These are phyloP conservation scores for Butyriboletus pseudospeciosus DNA, from an alignment of 1,284 basidiomycete species.

Conservation along the genomic window DNA sequence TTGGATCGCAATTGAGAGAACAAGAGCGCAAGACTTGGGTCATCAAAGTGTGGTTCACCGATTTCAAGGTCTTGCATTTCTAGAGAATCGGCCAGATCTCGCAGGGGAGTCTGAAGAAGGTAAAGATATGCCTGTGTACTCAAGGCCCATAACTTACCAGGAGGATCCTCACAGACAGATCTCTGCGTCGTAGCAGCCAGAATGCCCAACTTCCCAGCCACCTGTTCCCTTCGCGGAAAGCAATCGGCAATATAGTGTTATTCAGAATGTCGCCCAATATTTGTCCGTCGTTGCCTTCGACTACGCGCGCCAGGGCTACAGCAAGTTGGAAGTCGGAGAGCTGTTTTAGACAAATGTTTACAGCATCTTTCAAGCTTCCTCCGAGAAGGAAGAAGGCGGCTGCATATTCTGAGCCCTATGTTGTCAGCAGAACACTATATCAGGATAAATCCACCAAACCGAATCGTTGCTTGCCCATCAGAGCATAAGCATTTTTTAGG, in stretches of 20 bases:
- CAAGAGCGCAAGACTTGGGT: constrained; percentile 83
- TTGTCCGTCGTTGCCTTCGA: constrained; percentile 81
- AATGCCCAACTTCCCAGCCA: constrained; percentile 99
- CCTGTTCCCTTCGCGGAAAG: constrained; percentile 82
- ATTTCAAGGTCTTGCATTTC: constrained; percentile 58
- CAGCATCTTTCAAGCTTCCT: constrained; percentile 83
- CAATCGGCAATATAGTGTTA: constrained; percentile 74
- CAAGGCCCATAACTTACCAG: constrained; percentile 48
- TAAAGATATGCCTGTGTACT: neutral
- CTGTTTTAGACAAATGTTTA: constrained; percentile 87
- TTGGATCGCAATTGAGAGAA: constrained; percentile 88
- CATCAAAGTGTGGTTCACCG: constrained; percentile 86
- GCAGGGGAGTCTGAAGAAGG: constrained; percentile 63
- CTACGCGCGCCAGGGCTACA: constrained; percentile 77
- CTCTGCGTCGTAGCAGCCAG: constrained; percentile 81
- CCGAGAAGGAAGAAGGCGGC: constrained; percentile 97
- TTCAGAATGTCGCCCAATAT: constrained; percentile 69
- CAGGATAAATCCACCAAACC: constrained; percentile 48
- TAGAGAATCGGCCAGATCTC: constrained; percentile 59
- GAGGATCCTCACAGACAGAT: constrained; percentile 80
- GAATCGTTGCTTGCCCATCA: constrained; percentile 89
- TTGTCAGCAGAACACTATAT: constrained; percentile 6
- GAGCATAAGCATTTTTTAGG: constrained; percentile 92
- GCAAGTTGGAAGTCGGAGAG: constrained; percentile 88
- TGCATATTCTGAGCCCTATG: constrained; percentile 70